Evolutionary conservation across 1,139 yeast genomes (phyloP).

Genomic region (Taphrina wiesneri): DNA sequence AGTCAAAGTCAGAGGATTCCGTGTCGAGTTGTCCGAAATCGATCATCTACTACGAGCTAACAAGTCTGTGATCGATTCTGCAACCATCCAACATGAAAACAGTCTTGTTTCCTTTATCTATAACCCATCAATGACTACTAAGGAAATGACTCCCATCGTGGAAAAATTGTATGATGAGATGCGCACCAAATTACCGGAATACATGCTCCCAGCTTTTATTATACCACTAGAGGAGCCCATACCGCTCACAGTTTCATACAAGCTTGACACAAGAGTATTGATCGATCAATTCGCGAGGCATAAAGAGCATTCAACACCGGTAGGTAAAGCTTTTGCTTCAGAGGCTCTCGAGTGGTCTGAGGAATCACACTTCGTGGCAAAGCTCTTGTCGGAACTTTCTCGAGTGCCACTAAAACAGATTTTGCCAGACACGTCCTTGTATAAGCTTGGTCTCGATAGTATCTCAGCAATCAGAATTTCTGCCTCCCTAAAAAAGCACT

Average conservation of each 20-base stretch:
- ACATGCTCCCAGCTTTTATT: slow-evolving; percentile 40
- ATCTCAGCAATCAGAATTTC: slow-evolving; percentile 40
- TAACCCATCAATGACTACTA: neutral
- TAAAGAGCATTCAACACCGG: neutral
- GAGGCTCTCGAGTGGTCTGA: slow-evolving; percentile 7
- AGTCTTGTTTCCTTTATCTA: slow-evolving; percentile 4
- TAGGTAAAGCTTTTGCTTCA: neutral
- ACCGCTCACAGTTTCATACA: slow-evolving; percentile 39
- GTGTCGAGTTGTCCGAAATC: slow-evolving; percentile 41
- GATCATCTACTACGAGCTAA: slow-evolving; percentile 18
- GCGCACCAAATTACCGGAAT: slow-evolving; percentile 36
- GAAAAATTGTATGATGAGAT: neutral
- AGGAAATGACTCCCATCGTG: neutral
- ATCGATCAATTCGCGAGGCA: neutral
- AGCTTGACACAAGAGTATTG: slow-evolving; percentile 36
- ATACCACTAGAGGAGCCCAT: slow-evolving; percentile 23
- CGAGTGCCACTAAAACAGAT: slow-evolving; percentile 7
- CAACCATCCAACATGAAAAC: slow-evolving; percentile 27
- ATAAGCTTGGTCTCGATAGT: slow-evolving; percentile 41
- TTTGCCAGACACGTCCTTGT: slow-evolving; percentile 34
- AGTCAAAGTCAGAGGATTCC: slow-evolving; percentile 41
- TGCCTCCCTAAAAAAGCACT: neutral
- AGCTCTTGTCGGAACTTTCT: slow-evolving; percentile 32
- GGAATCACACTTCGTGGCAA: slow-evolving; percentile 11
- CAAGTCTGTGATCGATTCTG: slow-evolving; percentile 33